phyloP scores from a whole-genome alignment of 768 basidiomycete genomes.

The Sarcomyxa edulis region DNA sequence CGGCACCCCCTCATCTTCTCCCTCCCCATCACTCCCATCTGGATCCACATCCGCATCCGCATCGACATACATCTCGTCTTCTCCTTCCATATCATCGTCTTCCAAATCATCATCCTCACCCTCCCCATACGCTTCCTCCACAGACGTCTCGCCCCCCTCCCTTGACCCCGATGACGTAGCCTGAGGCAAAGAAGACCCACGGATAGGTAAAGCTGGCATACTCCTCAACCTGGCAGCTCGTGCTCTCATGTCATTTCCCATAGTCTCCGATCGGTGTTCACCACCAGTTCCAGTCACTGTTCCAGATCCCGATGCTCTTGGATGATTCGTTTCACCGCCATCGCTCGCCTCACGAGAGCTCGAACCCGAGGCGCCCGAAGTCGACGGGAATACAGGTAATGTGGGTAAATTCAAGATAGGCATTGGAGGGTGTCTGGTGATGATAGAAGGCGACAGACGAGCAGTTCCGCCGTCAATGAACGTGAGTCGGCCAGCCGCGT shows the following conservation, averaged over 20 bases:
- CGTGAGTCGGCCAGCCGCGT: no score
- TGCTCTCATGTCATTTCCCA: no score
- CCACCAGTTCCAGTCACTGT: no score
- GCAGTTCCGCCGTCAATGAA: constrained; percentile 30
- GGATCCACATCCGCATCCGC: constrained; percentile 25
- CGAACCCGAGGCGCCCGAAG: constrained; percentile 8
- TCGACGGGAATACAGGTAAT: constrained; percentile 25
- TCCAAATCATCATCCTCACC: constrained; percentile 29
- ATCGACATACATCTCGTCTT: no score
- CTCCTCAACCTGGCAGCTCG: constrained; percentile 39
- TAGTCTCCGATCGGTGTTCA: no score
- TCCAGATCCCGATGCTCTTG: no score
- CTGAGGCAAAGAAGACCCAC: constrained; percentile 21
- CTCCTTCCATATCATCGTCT: constrained; percentile 28
- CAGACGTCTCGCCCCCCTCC: constrained; percentile 28
- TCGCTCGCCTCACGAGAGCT: constrained; percentile 15
- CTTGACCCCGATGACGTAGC: constrained; percentile 22
- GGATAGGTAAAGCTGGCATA: constrained; percentile 50
- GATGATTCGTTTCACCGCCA: constrained; percentile 28
- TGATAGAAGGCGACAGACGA: constrained; percentile 40
- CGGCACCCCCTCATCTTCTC: constrained; percentile 9
- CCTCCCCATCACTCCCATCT: constrained; percentile 15
- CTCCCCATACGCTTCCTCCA: constrained; percentile 25
- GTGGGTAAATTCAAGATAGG: constrained; percentile 48
- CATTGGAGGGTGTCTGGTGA: constrained; percentile 36